Percentiles rank a stretch among this genome's conserved stretches.
phyloP scores from a whole-genome alignment of 139 green algal genomes.

The Haematococcus lacustris region DNA sequence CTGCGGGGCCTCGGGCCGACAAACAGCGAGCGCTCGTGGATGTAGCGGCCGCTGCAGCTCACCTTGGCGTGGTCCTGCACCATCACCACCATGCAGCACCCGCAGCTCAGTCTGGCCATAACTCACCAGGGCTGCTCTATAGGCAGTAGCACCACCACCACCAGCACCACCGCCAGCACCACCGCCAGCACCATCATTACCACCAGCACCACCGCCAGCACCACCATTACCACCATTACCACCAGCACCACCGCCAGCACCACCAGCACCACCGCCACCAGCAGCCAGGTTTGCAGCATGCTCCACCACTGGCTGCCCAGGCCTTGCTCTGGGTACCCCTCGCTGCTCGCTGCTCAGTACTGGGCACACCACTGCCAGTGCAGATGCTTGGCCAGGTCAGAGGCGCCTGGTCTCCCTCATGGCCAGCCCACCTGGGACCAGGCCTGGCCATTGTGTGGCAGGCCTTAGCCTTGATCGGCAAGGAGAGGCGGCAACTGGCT shows the following conservation, averaged over 20 bases:
- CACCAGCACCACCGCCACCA: too few species aligned
- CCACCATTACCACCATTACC: background rate
- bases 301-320: too few species aligned
- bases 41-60: constrained; percentile 26
- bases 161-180: background rate
- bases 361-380: too few species aligned
- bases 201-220: background rate
- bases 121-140: background rate
- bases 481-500: too few species aligned
- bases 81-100: background rate
- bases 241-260: background rate
- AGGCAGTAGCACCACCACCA: background rate
- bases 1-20: constrained; percentile 54
- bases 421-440: too few species aligned
- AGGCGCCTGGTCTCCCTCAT: too few species aligned
- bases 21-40: constrained; percentile 49
- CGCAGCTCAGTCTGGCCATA: background rate
- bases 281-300: too few species aligned
- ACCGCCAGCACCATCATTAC: background rate
- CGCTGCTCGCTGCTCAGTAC: too few species aligned
- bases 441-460: too few species aligned
- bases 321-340: too few species aligned
- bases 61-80: constrained; percentile 21
- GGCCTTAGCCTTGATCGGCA: too few species aligned
- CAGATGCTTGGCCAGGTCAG: too few species aligned